Percentiles rank a stretch among this genome's conserved stretches.
These are phyloP conservation scores for Penicillium arizonense DNA, from an alignment of 495 filamentous ascomycete species.

Conservation along the genomic window DNA sequence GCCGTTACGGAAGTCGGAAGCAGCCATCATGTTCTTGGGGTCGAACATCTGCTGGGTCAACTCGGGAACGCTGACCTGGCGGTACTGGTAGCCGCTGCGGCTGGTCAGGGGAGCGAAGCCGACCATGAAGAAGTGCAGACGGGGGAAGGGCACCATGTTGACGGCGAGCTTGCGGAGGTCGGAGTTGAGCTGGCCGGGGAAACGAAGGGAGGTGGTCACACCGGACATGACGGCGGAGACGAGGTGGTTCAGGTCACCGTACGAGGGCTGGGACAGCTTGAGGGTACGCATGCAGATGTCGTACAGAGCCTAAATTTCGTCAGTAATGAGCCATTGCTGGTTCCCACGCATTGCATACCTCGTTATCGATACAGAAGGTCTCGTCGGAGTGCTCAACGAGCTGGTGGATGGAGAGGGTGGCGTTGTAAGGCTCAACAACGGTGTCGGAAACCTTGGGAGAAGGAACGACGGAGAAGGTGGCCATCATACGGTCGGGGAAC, in stretches of 20 bases:
- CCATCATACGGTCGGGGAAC: slow-evolving; percentile 99
- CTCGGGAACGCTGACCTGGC: slow-evolving; percentile 95
- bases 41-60: slow-evolving; percentile 99
- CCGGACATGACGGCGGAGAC: slow-evolving; percentile 99
- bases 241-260: slow-evolving; percentile 98
- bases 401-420: slow-evolving; percentile 98
- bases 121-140: slow-evolving; percentile 99
- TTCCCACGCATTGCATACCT: slow-evolving; percentile 49
- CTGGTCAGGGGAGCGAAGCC: slow-evolving; percentile 98
- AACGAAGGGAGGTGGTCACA: slow-evolving; percentile 97
- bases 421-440: slow-evolving; percentile 99
- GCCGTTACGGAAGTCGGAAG: slow-evolving; percentile 98
- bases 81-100: slow-evolving; percentile 93
- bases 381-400: slow-evolving; percentile 99
- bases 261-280: slow-evolving; percentile 97
- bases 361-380: slow-evolving; percentile 99
- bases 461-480: slow-evolving; percentile 98
- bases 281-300: slow-evolving; percentile 99
- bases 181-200: slow-evolving; percentile 99
- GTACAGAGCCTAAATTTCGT: slow-evolving; percentile 75
- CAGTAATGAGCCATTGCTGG: slow-evolving; percentile 8
- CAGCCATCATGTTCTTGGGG: slow-evolving; percentile 99
- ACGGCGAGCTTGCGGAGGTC: slow-evolving; percentile 99
- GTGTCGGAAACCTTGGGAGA: slow-evolving; percentile 99
- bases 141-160: slow-evolving; percentile 99